phyloP scores from a whole-genome alignment of 2,329 filamentous ascomycete genomes.

The Paraconiothyrium brasiliense region DNA sequence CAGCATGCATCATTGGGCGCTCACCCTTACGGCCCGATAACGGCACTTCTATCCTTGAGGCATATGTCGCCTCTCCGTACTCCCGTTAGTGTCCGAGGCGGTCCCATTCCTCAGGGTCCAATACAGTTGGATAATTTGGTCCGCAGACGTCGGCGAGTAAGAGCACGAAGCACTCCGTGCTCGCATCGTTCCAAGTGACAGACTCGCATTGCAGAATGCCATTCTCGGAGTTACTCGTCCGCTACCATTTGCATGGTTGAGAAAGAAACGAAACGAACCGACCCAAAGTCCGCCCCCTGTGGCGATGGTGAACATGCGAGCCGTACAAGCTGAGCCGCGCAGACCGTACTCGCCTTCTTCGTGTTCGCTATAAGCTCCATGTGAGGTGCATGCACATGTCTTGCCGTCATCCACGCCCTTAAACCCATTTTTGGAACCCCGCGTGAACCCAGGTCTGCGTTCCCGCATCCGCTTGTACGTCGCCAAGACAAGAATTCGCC shows the following conservation, averaged over 20 bases:
- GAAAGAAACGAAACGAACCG: background rate
- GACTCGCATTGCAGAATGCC: constrained; percentile 2
- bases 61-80: background rate
- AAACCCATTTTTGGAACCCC: background rate
- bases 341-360: constrained; percentile 11
- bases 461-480: background rate
- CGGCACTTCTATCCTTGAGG: background rate
- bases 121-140: background rate
- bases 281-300: background rate
- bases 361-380: constrained; percentile 4
- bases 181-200: background rate
- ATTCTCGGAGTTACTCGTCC: background rate
- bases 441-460: constrained; percentile 1
- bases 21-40: background rate
- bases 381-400: constrained; percentile 4
- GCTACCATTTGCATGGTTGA: background rate
- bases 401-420: constrained; percentile 4
- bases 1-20: background rate
- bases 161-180: background rate
- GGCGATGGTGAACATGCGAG: background rate
- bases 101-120: background rate
- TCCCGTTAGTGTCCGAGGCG: background rate
- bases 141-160: background rate
- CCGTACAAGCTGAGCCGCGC: constrained; percentile 12
- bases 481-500: background rate